phyloP scores from a whole-genome alignment of 768 basidiomycete genomes.

The Cyclocybe cylindracea region DNA sequence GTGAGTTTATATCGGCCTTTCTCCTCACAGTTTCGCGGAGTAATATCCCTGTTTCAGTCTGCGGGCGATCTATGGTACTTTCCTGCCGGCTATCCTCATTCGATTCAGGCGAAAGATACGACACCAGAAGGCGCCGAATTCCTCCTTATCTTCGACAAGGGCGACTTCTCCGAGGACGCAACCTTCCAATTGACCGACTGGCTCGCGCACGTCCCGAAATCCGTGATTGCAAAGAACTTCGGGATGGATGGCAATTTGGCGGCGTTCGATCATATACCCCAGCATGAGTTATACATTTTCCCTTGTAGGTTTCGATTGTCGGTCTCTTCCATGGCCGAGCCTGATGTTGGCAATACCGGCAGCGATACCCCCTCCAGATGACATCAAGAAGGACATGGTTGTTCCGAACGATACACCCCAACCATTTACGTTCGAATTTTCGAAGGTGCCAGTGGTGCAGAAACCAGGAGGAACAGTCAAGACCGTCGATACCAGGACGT shows the following conservation, averaged over 20 bases:
- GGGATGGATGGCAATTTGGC: conserved; percentile 37
- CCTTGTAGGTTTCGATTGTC: conserved; percentile 24
- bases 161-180: conserved; percentile 53
- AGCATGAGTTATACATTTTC: conserved; percentile 55
- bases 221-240: conserved; percentile 69
- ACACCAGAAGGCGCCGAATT: conserved; percentile 51
- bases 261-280: conserved; percentile 57
- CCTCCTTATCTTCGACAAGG: conserved; percentile 45
- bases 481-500: conserved; percentile 56
- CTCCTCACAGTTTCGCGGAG: neutral
- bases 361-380: conserved; percentile 44
- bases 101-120: conserved; percentile 52
- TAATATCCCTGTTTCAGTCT: conserved; percentile 10
- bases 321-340: neutral
- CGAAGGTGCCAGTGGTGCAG: conserved; percentile 41
- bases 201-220: conserved; percentile 60
- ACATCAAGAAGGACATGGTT: conserved; percentile 42
- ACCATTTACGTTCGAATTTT: conserved; percentile 58
- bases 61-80: conserved; percentile 59
- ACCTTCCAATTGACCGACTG: conserved; percentile 69
- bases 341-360: neutral
- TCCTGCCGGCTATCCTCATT: conserved; percentile 57
- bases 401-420: conserved; percentile 49
- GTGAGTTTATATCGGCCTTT: conserved; percentile 30
- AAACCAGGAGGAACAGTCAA: conserved; percentile 60